Evolutionary conservation across 1,284 basidiomycete genomes (phyloP), one percentile per base, ranked within the genome.

Genomic region (Cryptococcus maquisensis): DNA sequence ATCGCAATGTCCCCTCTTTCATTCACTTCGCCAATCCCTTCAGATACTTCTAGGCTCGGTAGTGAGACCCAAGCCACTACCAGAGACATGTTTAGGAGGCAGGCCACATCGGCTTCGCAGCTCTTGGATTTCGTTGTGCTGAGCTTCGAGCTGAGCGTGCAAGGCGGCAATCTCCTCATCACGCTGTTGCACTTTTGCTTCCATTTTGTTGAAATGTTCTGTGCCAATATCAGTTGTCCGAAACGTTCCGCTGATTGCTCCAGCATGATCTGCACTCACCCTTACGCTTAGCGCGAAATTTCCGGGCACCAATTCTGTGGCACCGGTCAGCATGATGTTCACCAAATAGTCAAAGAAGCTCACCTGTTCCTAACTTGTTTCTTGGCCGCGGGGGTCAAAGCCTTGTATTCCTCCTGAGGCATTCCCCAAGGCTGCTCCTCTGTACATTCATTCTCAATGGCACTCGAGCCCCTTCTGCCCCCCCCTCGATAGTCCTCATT

Each of bases 231-330:
- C n/a, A 40, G 23, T 49, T 20, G n/a, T n/a, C n/a, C n/a, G n/a
- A n/a, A 49, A 37, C 24, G 43, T 13, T 15, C n/a, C 5, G 20
- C 21, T 26, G 8, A 21, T n/a, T 24, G 5, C n/a, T 3, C 48
- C 6, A 15, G 37, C 4, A 13, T 15, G 37, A 39, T 24, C 21
- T 16, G 9, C 9, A 63, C 72, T 56, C 51, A 72, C 71, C 66
- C 49, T 74, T 74, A n/a, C 70, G 59, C 54, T 73, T 74, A 3
- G 70, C 71, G 12, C 72, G 57, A 61, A 74, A 74, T 40, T 68
- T 46, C 32, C 69, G 46, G 0, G 72, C 72, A 4, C 72, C 72
- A 38, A 73, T 68, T 48, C 65, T 64, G 47, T 16, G 8, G 39
- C 13, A 36, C 26, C n/a, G 39, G 8, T 24, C 6, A 51, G 40